Conservation (phyloP, 371 early-diverging fungal species). For the Mortierella sp. region DNA sequence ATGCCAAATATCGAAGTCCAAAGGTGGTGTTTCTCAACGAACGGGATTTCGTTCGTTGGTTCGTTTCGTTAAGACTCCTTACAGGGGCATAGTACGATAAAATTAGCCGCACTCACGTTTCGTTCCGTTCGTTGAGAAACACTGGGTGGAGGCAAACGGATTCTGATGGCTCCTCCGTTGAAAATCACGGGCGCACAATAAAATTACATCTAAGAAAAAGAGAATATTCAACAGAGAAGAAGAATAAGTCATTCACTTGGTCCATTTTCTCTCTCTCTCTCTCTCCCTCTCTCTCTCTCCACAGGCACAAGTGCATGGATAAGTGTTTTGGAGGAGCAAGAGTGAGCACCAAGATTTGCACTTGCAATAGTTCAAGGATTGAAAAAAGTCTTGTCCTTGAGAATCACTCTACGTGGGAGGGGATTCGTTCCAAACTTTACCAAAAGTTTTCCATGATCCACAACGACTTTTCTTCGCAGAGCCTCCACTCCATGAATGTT, state of each 20-base stretch:
- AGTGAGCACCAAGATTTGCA: no score
- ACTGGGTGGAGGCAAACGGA: slow-evolving; percentile 17
- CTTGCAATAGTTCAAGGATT: no score
- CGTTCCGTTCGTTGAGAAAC: no score
- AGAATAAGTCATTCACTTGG: not conserved
- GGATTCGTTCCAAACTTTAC: not conserved
- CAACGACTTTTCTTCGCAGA: slow-evolving; percentile 4
- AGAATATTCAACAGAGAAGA: not conserved
- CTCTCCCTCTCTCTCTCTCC: not conserved
- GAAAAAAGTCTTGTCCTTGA: no score
- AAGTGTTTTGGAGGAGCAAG: no score
- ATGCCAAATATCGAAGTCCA: slow-evolving; percentile 16
- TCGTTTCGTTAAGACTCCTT: no score
- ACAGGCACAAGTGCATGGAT: not conserved
- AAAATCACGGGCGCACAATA: slow-evolving; percentile 13
- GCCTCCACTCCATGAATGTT: slow-evolving; percentile 13
- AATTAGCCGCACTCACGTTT: no score
- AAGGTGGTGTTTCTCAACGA: no score
- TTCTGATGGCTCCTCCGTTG: slow-evolving; percentile 12
- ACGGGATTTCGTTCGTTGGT: no score
- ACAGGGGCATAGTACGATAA: no score
- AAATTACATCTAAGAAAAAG: slow-evolving; percentile 15
- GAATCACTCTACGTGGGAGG: no score
- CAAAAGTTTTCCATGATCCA: not conserved
- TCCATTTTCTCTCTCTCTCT: not conserved